Base-by-base conservation (phyloP, 2,329 filamentous ascomycete genomes). In the Aspergillus chevalieri region DNA sequence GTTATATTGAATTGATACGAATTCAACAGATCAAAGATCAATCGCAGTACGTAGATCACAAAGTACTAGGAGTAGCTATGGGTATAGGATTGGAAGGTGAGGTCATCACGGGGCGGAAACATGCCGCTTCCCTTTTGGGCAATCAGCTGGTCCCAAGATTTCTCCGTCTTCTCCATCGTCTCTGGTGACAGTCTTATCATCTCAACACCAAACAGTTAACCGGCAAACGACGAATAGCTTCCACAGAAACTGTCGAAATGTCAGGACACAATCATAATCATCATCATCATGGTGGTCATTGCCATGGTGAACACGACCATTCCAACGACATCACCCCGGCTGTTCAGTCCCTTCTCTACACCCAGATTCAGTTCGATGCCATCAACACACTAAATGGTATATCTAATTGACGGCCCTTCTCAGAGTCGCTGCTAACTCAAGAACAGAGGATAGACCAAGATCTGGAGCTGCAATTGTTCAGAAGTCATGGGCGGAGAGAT, bases 321-420 rank as follows among this genome's bases (percentile, higher is more conserved):
- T 85, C 82, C 43, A 88, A 97, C 74, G 92, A 97, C 74, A 82
- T 95, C 61, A 91, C 88, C 1, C 93, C 93, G 0, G 92, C 91
- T 1, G 78, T 96, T 14, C 92, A 97, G 70, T 86, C 85, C 61
- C 89, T 90, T 39, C 83, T 98, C 33, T 97, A 96, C 75, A 83
- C 88, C 56, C 87, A 95, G 67, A 90, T 98, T 70, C 83, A 91
- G 67, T 96, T 97, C 72, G 85, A 89, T 71, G 80, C 84, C 24
- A 84, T 98, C 54, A 82, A 77, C 34, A 93, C 92, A 0, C 74
- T 96, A 48, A 98, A 98, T 68, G 93, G 67, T 69, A 62, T 15
- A 41, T 34, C 7, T 48, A 26, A 15, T 6, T 36, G n/a, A 7
- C 6, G 9, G 9, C 15, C 14, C 34, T 36, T 6, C 8, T 14